A percentile compares a stretch with the other conserved stretches of the same genome.
Evolutionary conservation across 148 eudicot genomes (phyloP).

Genomic region (Arbutus unedo): DNA sequence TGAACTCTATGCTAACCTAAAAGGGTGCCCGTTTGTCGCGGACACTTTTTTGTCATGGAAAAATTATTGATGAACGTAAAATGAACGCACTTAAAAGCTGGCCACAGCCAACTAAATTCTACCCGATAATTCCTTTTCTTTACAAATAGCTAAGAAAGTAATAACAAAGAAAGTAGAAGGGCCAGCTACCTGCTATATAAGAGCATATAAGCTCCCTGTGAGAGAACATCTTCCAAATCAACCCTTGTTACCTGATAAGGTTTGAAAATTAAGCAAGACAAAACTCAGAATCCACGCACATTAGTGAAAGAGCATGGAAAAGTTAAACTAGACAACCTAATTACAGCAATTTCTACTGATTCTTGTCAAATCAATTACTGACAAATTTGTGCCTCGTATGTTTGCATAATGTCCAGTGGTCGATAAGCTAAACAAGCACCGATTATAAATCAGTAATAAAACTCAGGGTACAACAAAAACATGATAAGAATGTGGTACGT

Average conservation of each 20-base stretch:
- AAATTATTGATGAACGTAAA: neutral
- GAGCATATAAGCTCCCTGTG: constrained; percentile 98
- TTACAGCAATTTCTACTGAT: neutral
- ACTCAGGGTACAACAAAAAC: neutral
- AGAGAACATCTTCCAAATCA: constrained; percentile 90
- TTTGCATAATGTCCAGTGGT: too few species aligned
- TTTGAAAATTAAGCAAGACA: neutral
- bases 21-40: too few species aligned
- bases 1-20: too few species aligned
- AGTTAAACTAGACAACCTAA: neutral
- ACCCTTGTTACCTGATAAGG: constrained; percentile 56
- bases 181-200: constrained; percentile 69
- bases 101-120: neutral
- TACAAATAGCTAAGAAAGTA: too few species aligned
- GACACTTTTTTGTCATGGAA: too few species aligned
- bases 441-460: neutral
- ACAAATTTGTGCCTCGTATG: neutral
- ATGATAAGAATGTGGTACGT: neutral
- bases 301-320: neutral
- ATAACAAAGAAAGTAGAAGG: neutral
- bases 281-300: neutral
- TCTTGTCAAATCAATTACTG: neutral
- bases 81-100: neutral
- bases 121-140: neutral
- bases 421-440: neutral